A percentile compares a stretch with the other conserved stretches of the same genome.
Conservation (phyloP, 208 protist genomes). For the Crithidia bombi region DNA sequence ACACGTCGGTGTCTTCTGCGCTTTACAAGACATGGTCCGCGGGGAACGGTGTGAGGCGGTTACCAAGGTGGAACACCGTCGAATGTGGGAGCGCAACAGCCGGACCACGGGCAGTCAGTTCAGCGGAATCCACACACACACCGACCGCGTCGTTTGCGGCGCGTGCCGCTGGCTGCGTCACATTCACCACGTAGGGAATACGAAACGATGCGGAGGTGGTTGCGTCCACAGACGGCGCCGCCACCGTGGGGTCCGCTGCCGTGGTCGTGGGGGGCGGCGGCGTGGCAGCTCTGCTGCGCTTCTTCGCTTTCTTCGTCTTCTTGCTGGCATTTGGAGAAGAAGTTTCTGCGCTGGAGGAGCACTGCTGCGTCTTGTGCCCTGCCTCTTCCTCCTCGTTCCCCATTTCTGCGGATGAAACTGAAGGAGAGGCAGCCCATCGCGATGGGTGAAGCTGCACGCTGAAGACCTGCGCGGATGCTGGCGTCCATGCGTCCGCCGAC, state of each 20-base stretch:
- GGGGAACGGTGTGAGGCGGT: constrained; percentile 22
- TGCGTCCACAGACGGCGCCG: not conserved
- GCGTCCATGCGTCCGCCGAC: not conserved
- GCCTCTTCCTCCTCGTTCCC: too few species aligned
- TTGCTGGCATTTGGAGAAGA: constrained; percentile 5
- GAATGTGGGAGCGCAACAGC: not conserved
- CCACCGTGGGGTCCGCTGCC: not conserved
- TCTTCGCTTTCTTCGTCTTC: not conserved
- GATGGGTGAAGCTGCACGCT: not conserved
- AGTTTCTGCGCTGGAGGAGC: too few species aligned
- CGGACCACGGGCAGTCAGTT: too few species aligned
- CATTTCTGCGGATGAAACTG: too few species aligned
- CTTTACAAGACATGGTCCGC: not conserved
- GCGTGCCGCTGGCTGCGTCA: not conserved
- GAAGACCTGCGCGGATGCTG: not conserved
- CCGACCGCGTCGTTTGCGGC: too few species aligned
- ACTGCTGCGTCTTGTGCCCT: too few species aligned
- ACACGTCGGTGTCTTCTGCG: not conserved
- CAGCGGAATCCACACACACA: too few species aligned
- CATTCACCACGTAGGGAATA: constrained; percentile 28
- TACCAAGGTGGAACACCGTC: constrained; percentile 15
- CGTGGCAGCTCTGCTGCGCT: not conserved
- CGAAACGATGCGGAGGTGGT: not conserved
- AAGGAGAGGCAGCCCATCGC: not conserved
- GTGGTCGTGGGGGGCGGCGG: not conserved